These are phyloP conservation scores for Perkinsus olseni DNA, from an alignment of 169 alveolate genomes.

Conservation along the genomic window DNA sequence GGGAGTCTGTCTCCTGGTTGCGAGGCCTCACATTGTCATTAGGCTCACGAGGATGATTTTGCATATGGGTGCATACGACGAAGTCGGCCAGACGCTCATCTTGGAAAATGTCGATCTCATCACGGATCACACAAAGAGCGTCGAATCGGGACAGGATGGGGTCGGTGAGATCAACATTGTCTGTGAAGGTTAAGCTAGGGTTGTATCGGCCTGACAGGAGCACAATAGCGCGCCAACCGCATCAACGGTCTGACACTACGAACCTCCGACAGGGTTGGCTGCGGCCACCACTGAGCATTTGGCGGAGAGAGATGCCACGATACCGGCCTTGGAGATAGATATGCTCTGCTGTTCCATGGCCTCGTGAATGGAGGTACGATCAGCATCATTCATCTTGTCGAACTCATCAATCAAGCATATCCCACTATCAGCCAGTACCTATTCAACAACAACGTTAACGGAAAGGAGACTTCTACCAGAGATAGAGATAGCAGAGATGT, in stretches of 20 bases:
- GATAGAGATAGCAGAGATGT: background rate
- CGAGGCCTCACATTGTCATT: slow-evolving; percentile 16
- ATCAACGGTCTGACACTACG: background rate
- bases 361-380: slow-evolving; percentile 98
- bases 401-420: slow-evolving; percentile 99
- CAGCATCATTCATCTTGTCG: slow-evolving; percentile 99
- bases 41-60: slow-evolving; percentile 76
- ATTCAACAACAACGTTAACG: background rate
- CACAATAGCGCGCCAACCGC: background rate
- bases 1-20: slow-evolving; percentile 34
- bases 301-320: slow-evolving; percentile 93
- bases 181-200: slow-evolving; percentile 87
- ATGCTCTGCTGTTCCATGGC: slow-evolving; percentile 99
- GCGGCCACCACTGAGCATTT: slow-evolving; percentile 99
- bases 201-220: slow-evolving; percentile 85
- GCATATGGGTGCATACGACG: slow-evolving; percentile 92
- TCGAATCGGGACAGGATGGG: slow-evolving; percentile 99
- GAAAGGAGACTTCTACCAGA: background rate
- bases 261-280: slow-evolving; percentile 93
- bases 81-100: slow-evolving; percentile 92
- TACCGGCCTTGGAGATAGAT: slow-evolving; percentile 97
- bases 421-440: slow-evolving; percentile 94
- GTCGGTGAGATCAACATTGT: slow-evolving; percentile 97
- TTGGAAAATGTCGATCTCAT: slow-evolving; percentile 84
- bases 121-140: slow-evolving; percentile 92